Base-by-base conservation (phyloP, 345 rosid species). In the Mangifera indica region DNA sequence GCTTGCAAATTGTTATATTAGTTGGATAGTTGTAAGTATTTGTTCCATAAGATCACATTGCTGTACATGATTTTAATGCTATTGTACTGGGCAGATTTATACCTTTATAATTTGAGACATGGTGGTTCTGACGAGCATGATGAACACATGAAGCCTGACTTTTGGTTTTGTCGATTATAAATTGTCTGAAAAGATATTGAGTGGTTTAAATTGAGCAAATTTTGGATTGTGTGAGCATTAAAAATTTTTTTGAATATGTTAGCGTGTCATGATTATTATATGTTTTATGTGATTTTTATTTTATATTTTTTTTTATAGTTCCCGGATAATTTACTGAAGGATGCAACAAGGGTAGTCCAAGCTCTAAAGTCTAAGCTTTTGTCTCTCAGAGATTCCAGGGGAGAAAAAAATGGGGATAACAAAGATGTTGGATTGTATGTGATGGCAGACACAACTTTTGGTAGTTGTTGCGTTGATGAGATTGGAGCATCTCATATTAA, bases 401-500 rank as follows among this genome's bases (percentile, higher is more conserved):
- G 18, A 14, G 79, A 71, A 20, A 70, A 21, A 60, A 53, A 46
- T 72, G 86, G 74, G 9, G 83, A 76, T 63, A 81, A 66, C n/a
- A 75, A 76, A 61, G 84, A 83, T 69, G 82, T 90, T 58, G 66
- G 91, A 45, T 76, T 94, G 78, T 90, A 84, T 76, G 83, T 94
- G 7, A 92, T 94, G 95, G 98, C 98, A 0, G 98, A 94, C 74
- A 86, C 98, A 54, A 83, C 97, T 10, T 94, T 82, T 25, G 98
- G 98, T 17, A 92, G 97, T 60, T 94, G 98, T 69, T 94, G 98
- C 44, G 80, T 92, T 54, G 98, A 92, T 67, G 98, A 94, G 82
- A 93, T 92, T 14, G 98, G 89, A 69, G 97, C 98, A 49, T 83
- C 91, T 4, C 98, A 82, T 73, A 67, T 84, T 72, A 76, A 83